These are phyloP conservation scores for Nicotiana knightiana DNA, from an alignment of 257 asterid species.

Conservation along the genomic window DNA sequence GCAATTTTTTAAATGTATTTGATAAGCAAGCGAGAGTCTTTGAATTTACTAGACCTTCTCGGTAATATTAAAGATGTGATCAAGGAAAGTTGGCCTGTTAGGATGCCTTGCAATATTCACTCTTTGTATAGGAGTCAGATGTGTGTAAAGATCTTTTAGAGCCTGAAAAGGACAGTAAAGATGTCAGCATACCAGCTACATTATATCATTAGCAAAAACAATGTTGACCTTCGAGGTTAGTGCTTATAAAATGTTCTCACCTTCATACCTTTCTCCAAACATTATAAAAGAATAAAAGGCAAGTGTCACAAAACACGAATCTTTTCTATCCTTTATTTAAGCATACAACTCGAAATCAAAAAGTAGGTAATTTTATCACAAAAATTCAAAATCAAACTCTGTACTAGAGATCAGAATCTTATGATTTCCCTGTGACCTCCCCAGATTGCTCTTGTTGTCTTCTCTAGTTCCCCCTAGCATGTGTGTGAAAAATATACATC, in stretches of 20 bases:
- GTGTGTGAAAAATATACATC: not conserved
- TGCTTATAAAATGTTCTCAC: not conserved
- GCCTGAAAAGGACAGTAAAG: conserved; percentile 50
- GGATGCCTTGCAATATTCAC: conserved; percentile 86
- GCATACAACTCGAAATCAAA: not conserved
- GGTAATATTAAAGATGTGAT: conserved; percentile 79
- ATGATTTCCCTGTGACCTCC: not conserved
- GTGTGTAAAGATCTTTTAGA: conserved; percentile 62
- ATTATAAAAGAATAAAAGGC: not conserved
- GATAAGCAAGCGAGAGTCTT: not conserved
- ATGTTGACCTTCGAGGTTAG: not conserved
- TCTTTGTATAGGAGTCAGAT: conserved; percentile 77
- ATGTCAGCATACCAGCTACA: not conserved
- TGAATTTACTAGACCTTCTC: conserved; percentile 51
- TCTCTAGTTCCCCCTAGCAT: not conserved
- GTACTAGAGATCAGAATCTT: not conserved
- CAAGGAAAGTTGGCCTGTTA: conserved; percentile 85
- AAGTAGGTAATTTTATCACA: not conserved
- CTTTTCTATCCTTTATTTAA: not conserved
- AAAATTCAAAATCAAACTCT: not conserved
- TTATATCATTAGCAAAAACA: not conserved
- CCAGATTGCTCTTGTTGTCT: not conserved
- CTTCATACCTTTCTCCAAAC: not conserved
- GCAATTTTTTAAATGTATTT: not conserved
- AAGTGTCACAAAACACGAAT: not conserved